These are phyloP conservation scores for Heracleum sosnowskyi DNA, from an alignment of 129 eudicot genomes.

Conservation along the genomic window DNA sequence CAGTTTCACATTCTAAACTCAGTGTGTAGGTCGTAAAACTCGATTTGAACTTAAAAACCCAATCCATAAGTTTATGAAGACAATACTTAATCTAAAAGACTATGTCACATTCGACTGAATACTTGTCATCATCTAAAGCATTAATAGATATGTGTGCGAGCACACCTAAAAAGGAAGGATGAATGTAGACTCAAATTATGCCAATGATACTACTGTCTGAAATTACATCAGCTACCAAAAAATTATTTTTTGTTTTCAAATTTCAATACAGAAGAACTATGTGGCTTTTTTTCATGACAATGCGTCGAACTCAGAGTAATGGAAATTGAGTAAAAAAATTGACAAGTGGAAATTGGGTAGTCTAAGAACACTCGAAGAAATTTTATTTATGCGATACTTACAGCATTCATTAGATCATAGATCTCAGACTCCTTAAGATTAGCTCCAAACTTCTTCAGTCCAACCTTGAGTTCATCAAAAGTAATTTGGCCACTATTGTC, in stretches of 20 bases:
- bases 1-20: background rate
- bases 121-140: background rate
- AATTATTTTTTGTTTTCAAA: background rate
- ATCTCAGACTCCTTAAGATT: conserved; percentile 43
- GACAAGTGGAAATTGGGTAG: background rate
- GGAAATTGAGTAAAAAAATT: background rate
- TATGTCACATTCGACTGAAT: background rate
- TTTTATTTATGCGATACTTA: conserved; percentile 21
- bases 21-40: too few relatives aligned
- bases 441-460: conserved; percentile 45
- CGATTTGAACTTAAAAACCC: background rate
- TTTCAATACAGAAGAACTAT: background rate
- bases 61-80: background rate
- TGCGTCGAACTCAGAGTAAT: background rate
- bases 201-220: background rate
- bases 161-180: background rate
- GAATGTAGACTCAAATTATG: background rate
- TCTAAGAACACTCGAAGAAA: background rate
- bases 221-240: background rate
- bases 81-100: background rate
- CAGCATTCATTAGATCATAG: conserved; percentile 40
- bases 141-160: background rate
- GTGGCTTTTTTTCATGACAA: background rate
- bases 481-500: conserved; percentile 51
- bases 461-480: conserved; percentile 54